Evolutionary conservation across 441 rosid genomes (phyloP).

Genomic region (Brassica hybrid): DNA sequence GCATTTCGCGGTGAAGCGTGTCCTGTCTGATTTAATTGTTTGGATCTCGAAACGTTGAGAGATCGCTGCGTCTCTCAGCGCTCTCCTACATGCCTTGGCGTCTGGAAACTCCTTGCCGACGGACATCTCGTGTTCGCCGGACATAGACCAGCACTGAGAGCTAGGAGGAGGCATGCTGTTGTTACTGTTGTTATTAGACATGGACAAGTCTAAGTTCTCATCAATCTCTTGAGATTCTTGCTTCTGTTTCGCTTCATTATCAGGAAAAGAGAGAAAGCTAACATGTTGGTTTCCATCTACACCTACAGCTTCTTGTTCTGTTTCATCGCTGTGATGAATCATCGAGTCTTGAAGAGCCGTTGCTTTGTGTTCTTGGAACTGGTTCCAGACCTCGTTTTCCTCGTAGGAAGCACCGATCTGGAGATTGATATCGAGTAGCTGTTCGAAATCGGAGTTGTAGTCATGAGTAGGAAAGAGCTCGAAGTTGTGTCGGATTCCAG

Average conservation of each 20-base stretch:
- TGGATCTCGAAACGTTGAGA: slow-evolving; percentile 58
- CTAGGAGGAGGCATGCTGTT: slow-evolving; percentile 30
- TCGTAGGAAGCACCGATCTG: slow-evolving; percentile 17
- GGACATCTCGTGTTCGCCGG: slow-evolving; percentile 35
- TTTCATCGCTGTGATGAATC: slow-evolving; percentile 1
- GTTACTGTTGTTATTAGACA: slow-evolving; percentile 31
- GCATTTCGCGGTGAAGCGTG: slow-evolving; percentile 60
- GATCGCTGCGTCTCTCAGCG: slow-evolving; percentile 58
- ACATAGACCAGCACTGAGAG: slow-evolving; percentile 38
- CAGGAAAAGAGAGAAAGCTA: slow-evolving; percentile 25
- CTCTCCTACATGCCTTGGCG: slow-evolving; percentile 59
- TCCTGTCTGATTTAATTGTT: slow-evolving; percentile 56
- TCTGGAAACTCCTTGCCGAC: slow-evolving; percentile 59
- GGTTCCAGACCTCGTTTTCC: slow-evolving; percentile 30
- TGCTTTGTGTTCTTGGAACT: slow-evolving; percentile 27
- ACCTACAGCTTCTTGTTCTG: background rate
- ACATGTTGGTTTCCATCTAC: slow-evolving; percentile 30
- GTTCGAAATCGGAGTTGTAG: too few species aligned
- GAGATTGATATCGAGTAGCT: too few species aligned
- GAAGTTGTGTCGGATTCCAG: slow-evolving; percentile 42
- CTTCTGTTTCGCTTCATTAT: background rate
- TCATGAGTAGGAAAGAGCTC: slow-evolving; percentile 30
- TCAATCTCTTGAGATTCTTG: slow-evolving; percentile 39
- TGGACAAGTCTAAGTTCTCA: slow-evolving; percentile 38
- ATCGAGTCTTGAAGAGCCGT: slow-evolving; percentile 24